phyloP scores from a whole-genome alignment of 441 rosid genomes.

The Raphanus hybrid region DNA sequence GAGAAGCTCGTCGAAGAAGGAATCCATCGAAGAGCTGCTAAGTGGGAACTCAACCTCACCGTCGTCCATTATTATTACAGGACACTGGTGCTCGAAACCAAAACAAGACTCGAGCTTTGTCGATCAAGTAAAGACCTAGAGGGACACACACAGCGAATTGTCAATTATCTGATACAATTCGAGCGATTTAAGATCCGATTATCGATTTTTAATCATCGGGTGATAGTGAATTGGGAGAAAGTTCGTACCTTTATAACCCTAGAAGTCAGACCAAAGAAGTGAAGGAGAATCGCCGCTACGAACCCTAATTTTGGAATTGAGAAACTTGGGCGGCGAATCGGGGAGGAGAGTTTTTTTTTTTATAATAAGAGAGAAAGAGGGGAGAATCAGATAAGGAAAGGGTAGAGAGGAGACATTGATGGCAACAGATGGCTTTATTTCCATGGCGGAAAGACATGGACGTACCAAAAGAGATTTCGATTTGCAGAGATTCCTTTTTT shows the following conservation, averaged over 20 bases:
- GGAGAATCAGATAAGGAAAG: conserved; percentile 1
- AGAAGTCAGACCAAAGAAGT: background rate
- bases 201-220: background rate
- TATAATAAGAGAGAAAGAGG: background rate
- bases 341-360: conserved; percentile 15
- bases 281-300: background rate
- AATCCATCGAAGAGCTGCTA: conserved; percentile 64
- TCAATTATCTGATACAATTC: background rate
- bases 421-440: conserved; percentile 36
- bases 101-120: background rate
- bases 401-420: conserved; percentile 25
- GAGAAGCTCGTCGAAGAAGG: conserved; percentile 70
- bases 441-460: conserved; percentile 45
- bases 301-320: conserved; percentile 16
- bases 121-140: conserved; percentile 26
- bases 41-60: conserved; percentile 76
- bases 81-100: conserved; percentile 27
- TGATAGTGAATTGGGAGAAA: background rate
- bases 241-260: conserved; percentile 25
- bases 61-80: conserved; percentile 49
- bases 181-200: background rate
- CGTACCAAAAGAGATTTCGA: conserved; percentile 13
- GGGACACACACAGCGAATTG: background rate
- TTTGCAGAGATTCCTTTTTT: conserved; percentile 18
- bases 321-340: background rate